Evolutionary conservation across 75 land plant species (phyloP).

Genomic region (Sequoia sempervirens): DNA sequence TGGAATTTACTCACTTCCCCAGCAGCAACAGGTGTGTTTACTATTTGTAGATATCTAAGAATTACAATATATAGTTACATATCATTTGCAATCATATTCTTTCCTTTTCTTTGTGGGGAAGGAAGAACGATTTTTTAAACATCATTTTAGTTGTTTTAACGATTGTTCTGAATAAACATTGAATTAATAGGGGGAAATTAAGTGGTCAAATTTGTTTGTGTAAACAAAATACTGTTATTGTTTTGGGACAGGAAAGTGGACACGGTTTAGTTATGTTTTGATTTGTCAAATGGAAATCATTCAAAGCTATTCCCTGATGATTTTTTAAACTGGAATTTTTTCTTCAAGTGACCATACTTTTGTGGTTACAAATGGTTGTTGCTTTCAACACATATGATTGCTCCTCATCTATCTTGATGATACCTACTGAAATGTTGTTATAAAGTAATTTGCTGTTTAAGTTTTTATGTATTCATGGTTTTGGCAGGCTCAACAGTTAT

Average conservation of each 20-base stretch:
- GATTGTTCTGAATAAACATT: constrained; percentile 1
- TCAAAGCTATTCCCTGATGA: neutral
- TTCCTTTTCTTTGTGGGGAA: constrained; percentile 1
- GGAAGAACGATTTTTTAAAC: neutral
- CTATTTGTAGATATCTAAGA: neutral
- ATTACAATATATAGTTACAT: neutral
- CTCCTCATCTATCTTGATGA: neutral
- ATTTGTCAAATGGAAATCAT: neutral
- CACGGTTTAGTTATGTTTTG: neutral
- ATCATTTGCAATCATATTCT: neutral
- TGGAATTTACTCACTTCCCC: constrained; percentile 73
- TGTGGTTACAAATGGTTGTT: neutral
- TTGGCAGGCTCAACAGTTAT: constrained; percentile 90
- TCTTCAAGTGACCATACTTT: neutral
- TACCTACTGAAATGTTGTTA: neutral
- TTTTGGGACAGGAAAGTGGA: neutral
- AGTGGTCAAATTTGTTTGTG: neutral
- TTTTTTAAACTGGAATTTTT: neutral
- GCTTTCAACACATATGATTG: neutral
- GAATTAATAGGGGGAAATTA: neutral
- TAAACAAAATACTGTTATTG: neutral
- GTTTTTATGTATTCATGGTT: constrained; percentile 7
- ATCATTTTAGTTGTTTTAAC: neutral
- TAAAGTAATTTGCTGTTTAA: neutral
- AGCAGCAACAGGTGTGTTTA: constrained; percentile 79